phyloP scores from a whole-genome alignment of 2,329 filamentous ascomycete genomes.

The Fusarium sp. region DNA sequence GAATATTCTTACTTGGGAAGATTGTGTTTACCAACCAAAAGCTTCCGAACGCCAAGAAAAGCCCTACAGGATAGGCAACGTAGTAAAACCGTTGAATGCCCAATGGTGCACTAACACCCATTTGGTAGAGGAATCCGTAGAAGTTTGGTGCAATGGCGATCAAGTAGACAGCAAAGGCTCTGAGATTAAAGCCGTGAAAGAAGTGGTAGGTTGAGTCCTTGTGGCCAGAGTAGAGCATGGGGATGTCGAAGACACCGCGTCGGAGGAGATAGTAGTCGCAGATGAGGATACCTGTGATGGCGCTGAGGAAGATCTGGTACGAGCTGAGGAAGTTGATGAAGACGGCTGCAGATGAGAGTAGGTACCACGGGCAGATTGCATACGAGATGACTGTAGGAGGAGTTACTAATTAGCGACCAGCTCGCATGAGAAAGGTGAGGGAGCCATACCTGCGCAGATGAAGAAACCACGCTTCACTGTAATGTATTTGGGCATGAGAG shows the following conservation, averaged over 20 bases:
- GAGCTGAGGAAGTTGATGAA: slow-evolving; percentile 20
- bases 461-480: slow-evolving; percentile 13
- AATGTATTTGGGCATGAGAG: slow-evolving; percentile 13
- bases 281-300: slow-evolving; percentile 2
- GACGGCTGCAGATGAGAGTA: not conserved
- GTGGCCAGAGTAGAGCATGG: not conserved
- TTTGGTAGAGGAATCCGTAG: slow-evolving; percentile 6
- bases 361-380: slow-evolving; percentile 3
- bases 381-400: not conserved
- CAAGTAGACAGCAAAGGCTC: not conserved
- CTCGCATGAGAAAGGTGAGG: accelerated
- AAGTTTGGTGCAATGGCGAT: slow-evolving; percentile 10
- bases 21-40: not conserved
- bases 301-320: slow-evolving; percentile 12
- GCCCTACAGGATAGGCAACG: not conserved
- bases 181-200: not conserved
- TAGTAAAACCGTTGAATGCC: slow-evolving; percentile 2
- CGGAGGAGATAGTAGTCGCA: slow-evolving; percentile 10
- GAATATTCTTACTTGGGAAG: not conserved
- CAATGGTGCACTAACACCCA: not conserved
- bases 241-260: not conserved
- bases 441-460: not conserved
- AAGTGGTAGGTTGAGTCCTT: not conserved
- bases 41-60: not conserved
- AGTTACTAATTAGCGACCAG: accelerated